phyloP scores from a whole-genome alignment of 257 asterid species.

The Phtheirospermum japonicum region DNA sequence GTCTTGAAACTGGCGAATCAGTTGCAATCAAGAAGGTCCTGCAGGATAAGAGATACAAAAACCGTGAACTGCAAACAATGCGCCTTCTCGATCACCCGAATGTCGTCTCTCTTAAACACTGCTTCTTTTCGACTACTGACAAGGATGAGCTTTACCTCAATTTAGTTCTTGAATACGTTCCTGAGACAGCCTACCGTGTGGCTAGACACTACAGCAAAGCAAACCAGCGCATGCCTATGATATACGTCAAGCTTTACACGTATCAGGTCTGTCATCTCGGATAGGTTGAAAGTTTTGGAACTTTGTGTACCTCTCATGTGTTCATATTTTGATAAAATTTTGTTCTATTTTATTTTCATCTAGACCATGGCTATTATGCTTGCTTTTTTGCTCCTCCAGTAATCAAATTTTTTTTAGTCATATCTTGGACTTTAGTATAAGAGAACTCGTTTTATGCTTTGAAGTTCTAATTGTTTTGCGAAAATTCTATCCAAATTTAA shows the following conservation, averaged over 20 bases:
- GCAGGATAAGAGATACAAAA: constrained; percentile 82
- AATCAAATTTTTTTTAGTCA: background rate
- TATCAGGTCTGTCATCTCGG: constrained; percentile 53
- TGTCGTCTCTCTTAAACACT: constrained; percentile 70
- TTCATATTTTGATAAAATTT: constrained; percentile 3
- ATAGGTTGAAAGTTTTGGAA: background rate
- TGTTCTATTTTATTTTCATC: background rate
- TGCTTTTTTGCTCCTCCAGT: background rate
- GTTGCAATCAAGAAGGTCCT: constrained; percentile 78
- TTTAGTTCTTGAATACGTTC: constrained; percentile 78
- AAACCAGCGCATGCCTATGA: constrained; percentile 77
- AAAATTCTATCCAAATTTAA: background rate
- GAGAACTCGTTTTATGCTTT: background rate
- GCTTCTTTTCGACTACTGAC: constrained; percentile 80
- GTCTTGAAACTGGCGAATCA: constrained; percentile 72
- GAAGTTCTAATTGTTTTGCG: background rate
- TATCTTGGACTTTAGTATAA: background rate
- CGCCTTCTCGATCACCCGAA: constrained; percentile 83
- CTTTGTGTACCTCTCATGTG: background rate
- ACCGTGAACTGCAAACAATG: constrained; percentile 77
- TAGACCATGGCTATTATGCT: background rate
- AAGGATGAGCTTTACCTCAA: constrained; percentile 76
- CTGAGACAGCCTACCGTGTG: constrained; percentile 74
- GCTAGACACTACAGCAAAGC: constrained; percentile 71
- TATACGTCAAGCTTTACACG: constrained; percentile 72